A percentile compares a stretch with the other conserved stretches of the same genome.
Conservation (phyloP, 169 alveolate genomes). For the Hepatocystis sp. region DNA sequence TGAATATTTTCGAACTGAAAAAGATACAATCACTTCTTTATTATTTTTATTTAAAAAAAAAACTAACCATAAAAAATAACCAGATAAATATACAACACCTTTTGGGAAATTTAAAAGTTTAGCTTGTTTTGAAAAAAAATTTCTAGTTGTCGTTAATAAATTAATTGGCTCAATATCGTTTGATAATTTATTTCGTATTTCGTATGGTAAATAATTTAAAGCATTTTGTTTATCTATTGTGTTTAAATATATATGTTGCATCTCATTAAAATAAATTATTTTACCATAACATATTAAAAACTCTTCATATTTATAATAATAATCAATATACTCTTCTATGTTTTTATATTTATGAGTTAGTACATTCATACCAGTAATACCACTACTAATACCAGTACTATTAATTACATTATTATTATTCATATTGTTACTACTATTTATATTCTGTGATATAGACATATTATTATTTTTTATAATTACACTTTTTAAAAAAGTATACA, state of each 20-base stretch:
- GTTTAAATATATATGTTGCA: slow-evolving; percentile 15
- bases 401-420: no score
- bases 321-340: slow-evolving; percentile 34
- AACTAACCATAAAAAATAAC: slow-evolving; percentile 71
- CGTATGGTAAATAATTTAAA: slow-evolving; percentile 43
- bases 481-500: slow-evolving; percentile 47
- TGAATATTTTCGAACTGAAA: slow-evolving; percentile 61
- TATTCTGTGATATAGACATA: neutral
- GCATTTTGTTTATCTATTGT: slow-evolving; percentile 31
- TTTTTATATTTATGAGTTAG: neutral
- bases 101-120: slow-evolving; percentile 49
- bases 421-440: neutral
- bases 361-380: no score
- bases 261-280: slow-evolving; percentile 62
- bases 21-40: slow-evolving; percentile 41
- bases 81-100: slow-evolving; percentile 67
- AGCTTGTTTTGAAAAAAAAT: slow-evolving; percentile 68
- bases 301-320: slow-evolving; percentile 65
- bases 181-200: slow-evolving; percentile 17
- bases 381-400: no score
- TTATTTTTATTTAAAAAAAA: slow-evolving; percentile 34
- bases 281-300: slow-evolving; percentile 71
- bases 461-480: slow-evolving; percentile 7
- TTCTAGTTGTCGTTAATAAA: slow-evolving; percentile 45
- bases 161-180: slow-evolving; percentile 60